Base-by-base conservation (phyloP, 2,329 filamentous ascomycete species). In the Zelopaecilomyces penicillatus region DNA sequence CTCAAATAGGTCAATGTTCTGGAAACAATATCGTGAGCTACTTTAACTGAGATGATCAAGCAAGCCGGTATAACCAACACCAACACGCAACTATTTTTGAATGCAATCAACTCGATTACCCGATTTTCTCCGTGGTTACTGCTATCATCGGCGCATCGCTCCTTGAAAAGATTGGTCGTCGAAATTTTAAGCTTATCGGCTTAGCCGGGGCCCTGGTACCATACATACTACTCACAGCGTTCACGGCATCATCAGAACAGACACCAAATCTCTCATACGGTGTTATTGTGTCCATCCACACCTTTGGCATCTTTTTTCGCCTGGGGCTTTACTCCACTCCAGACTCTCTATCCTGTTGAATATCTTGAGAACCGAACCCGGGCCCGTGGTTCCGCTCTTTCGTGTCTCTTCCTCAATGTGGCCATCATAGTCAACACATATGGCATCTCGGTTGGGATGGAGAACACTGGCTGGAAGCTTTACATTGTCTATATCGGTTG, bases 231-330 rank as follows among this genome's bases (percentile, higher is more conserved):
- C 19, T 19, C 19, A 2, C 2, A 19, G 19, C 19, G 19, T 19
- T 19, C 19, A 19, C 19, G 3, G 19, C 51, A 68, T 75, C 41
- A 73, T 70, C 0, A 70, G 69, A 2, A 73, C 70, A 0, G 39
- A 69, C 29, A 61, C 67, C 0, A 58, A 59, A 1, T 65, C 67
- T 6, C 1, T 49, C 52, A 12, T 61, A 68, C 35, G 42, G 45
- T 0, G 54, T 63, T 3, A 34, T 73, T 3, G 70, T 68, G 9
- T 69, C 75, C 52, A 70, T 76, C 50, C 74, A 71, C 52, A 60
- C 75, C 12, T 75, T 74, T 37, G 70, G 70, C 26, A 68, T 74
- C 11, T 66, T 71, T 71, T 12, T 74, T 74, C 50, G 69, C 67
- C 0, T 68, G 73, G 35, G 71, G 71, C 1, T 73, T 68, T 68